Conservation (phyloP, 495 filamentous ascomycete species). For the Penicillium desertorum region DNA sequence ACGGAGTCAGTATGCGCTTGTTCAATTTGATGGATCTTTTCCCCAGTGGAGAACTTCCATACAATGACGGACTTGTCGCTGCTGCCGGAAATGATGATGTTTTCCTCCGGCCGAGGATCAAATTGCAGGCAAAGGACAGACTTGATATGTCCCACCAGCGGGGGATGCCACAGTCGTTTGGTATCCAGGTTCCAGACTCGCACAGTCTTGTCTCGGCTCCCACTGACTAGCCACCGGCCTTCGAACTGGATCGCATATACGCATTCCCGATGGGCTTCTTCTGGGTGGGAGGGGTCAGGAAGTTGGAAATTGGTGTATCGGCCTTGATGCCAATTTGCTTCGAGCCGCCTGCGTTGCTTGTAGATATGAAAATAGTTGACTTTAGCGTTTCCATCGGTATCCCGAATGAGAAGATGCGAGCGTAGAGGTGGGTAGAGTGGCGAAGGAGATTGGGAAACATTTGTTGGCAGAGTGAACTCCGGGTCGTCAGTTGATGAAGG, state of each 20-base stretch:
- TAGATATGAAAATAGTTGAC: slow-evolving; percentile 70
- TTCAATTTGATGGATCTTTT: slow-evolving; percentile 67
- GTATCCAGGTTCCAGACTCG: slow-evolving; percentile 90
- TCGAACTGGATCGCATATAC: slow-evolving; percentile 93
- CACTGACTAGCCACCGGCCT: slow-evolving; percentile 84
- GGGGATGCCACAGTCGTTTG: slow-evolving; percentile 66
- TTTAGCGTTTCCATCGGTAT: slow-evolving; percentile 36
- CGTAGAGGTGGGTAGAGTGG: slow-evolving; percentile 26
- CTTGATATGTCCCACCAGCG: slow-evolving; percentile 73
- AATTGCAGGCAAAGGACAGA: slow-evolving; percentile 97
- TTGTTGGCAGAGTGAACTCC: slow-evolving; percentile 10
- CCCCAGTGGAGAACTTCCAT: slow-evolving; percentile 90
- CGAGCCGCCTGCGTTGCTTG: slow-evolving; percentile 78
- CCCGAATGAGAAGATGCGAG: slow-evolving; percentile 36
- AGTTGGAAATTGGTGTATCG: slow-evolving; percentile 84
- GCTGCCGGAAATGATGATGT: slow-evolving; percentile 89
- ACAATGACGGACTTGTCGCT: slow-evolving; percentile 87
- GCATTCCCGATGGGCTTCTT: slow-evolving; percentile 87
- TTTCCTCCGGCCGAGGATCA: slow-evolving; percentile 85
- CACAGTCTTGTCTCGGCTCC: slow-evolving; percentile 83
- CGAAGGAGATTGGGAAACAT: slow-evolving; percentile 13
- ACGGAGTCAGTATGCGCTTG: slow-evolving; percentile 87
- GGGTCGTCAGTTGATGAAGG: slow-evolving; percentile 11
- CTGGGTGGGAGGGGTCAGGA: slow-evolving; percentile 74
- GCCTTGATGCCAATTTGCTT: slow-evolving; percentile 87